A percentile compares a stretch with the other conserved stretches of the same genome.
Evolutionary conservation across 1,284 basidiomycete genomes (phyloP).

Genomic region (Puccinia polysora): DNA sequence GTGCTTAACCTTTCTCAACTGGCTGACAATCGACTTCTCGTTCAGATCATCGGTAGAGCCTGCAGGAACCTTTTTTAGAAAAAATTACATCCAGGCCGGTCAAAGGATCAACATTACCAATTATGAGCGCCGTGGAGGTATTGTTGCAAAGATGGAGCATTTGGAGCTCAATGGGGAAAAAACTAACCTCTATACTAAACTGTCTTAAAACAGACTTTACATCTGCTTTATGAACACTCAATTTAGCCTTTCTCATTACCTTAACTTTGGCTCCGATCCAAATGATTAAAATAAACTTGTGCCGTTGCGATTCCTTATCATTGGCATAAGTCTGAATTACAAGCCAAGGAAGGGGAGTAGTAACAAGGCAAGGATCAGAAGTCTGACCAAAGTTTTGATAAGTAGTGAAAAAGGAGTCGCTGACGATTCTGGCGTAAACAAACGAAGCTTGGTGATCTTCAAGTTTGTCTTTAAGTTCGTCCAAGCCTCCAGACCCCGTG

Average conservation of each 20-base stretch:
- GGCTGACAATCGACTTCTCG: constrained; percentile 69
- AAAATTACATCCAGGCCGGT: too few relatives aligned
- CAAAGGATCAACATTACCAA: too few relatives aligned
- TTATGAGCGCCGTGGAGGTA: too few relatives aligned
- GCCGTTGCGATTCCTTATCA: constrained; percentile 43
- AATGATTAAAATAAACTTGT: constrained; percentile 82
- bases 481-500: constrained; percentile 71
- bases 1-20: constrained; percentile 66
- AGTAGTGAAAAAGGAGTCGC: not conserved
- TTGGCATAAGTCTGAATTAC: constrained; percentile 72
- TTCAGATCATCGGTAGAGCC: constrained; percentile 72
- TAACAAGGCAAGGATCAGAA: constrained; percentile 1
- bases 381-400: too few relatives aligned
- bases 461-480: constrained; percentile 69
- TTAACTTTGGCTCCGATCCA: constrained; percentile 83
- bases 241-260: constrained; percentile 82
- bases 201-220: constrained; percentile 73
- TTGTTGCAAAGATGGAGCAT: not conserved
- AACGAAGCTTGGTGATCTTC: constrained; percentile 71
- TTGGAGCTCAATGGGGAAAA: not conserved
- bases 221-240: constrained; percentile 79
- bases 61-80: constrained; percentile 60
- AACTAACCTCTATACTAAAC: constrained; percentile 67
- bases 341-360: constrained; percentile 50
- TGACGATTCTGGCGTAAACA: constrained; percentile 68